phyloP scores from a whole-genome alignment of 345 rosid species.

The Rhizophora apiculata region DNA sequence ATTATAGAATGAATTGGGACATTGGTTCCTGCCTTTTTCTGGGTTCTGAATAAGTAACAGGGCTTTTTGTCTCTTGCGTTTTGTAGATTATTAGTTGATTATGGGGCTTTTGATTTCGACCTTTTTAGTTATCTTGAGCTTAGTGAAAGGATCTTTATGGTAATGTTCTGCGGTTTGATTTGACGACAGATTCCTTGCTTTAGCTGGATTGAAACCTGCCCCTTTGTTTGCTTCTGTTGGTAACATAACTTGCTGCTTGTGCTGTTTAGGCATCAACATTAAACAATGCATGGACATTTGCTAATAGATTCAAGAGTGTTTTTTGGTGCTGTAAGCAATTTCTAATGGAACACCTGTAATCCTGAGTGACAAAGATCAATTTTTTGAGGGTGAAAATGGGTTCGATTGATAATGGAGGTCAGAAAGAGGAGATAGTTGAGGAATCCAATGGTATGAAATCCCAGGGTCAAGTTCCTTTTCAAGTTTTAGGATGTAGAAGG shows the following conservation, averaged over 20 bases:
- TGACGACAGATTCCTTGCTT: not conserved
- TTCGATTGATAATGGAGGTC: conserved; percentile 36
- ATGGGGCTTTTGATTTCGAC: conserved; percentile 3
- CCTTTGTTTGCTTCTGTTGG: not conserved
- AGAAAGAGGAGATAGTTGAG: conserved; percentile 34
- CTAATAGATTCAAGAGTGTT: not conserved
- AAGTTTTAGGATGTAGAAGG: conserved; percentile 46
- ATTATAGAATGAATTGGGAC: not conserved
- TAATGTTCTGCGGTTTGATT: not conserved
- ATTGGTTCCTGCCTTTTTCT: not conserved
- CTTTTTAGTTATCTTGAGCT: not conserved
- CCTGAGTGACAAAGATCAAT: conserved; percentile 10
- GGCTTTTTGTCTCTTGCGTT: not conserved
- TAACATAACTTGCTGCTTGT: not conserved
- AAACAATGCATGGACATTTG: not conserved
- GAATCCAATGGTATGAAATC: conserved; percentile 34
- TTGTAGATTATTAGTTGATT: not conserved
- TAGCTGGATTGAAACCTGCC: not conserved
- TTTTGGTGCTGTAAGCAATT: not conserved
- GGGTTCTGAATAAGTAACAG: not conserved
- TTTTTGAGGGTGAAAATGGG: conserved; percentile 36
- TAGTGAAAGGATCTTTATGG: not conserved
- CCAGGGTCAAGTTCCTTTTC: conserved; percentile 30
- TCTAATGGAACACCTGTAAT: not conserved
- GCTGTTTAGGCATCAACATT: conserved; percentile 5